Conservation (phyloP, 768 basidiomycete species). For the Pleurotus sapidus region DNA sequence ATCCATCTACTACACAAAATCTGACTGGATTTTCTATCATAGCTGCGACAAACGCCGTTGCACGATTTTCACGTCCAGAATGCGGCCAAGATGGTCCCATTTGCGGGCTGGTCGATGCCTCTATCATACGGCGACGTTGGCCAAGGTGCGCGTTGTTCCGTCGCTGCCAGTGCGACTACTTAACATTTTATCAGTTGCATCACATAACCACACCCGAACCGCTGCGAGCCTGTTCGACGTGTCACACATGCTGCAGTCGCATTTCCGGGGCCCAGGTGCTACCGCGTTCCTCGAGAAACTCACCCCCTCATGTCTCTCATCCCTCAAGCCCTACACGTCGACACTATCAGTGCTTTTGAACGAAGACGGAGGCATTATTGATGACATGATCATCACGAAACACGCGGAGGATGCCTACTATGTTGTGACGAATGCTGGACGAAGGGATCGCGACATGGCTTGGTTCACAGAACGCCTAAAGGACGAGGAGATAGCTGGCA, state of each 20-base stretch:
- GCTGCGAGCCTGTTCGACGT: constrained; percentile 93
- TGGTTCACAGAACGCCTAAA: constrained; percentile 70
- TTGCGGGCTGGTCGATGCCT: constrained; percentile 96
- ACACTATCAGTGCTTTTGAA: constrained; percentile 91
- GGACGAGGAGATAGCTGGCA: constrained; percentile 49
- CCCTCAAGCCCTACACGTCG: constrained; percentile 70
- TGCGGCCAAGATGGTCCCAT: constrained; percentile 93
- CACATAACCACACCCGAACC: constrained; percentile 85
- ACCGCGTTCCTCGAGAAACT: constrained; percentile 86
- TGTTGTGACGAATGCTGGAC: constrained; percentile 94
- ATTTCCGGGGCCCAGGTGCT: constrained; percentile 77
- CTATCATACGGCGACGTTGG: constrained; percentile 80
- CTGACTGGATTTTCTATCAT: background rate
- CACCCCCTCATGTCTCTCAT: constrained; percentile 76
- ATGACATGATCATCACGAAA: constrained; percentile 91
- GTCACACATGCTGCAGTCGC: constrained; percentile 96
- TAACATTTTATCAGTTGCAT: constrained; percentile 56
- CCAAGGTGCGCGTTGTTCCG: constrained; percentile 50
- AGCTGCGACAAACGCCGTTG: constrained; percentile 54
- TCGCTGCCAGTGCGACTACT: background rate
- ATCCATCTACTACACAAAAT: background rate
- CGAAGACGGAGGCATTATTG: constrained; percentile 89
- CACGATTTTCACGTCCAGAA: constrained; percentile 87
- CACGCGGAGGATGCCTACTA: constrained; percentile 81
- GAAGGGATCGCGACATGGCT: constrained; percentile 75